phyloP scores from a whole-genome alignment of 768 basidiomycete species.

The Nevesoporus exiguus region DNA sequence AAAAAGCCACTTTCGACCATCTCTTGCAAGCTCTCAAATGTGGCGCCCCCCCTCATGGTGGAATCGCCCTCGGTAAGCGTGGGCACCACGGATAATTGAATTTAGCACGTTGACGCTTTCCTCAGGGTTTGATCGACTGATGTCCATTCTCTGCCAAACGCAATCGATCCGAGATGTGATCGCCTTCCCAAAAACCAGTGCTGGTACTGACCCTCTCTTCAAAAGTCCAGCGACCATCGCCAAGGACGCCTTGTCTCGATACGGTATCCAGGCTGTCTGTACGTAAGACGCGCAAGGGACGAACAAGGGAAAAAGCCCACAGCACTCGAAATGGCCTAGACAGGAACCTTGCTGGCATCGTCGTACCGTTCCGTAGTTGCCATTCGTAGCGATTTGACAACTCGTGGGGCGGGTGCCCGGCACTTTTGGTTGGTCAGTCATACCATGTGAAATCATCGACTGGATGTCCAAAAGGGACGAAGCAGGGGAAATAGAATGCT shows the following conservation, averaged over 20 bases:
- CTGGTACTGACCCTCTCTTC: slow-evolving; percentile 83
- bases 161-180: slow-evolving; percentile 93
- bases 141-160: slow-evolving; percentile 85
- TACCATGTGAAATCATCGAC: not conserved
- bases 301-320: not conserved
- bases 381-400: not conserved
- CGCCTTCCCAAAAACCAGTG: slow-evolving; percentile 90
- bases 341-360: not conserved
- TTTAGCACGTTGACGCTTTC: slow-evolving; percentile 2
- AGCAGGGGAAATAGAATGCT: not conserved
- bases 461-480: not conserved
- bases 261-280: slow-evolving; percentile 48
- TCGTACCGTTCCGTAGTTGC: not conserved
- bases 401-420: not conserved
- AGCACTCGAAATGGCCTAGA: not conserved
- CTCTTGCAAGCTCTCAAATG: slow-evolving; percentile 82
- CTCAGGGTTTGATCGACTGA: slow-evolving; percentile 87
- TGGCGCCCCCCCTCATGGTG: slow-evolving; percentile 95
- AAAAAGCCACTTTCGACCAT: slow-evolving; percentile 76
- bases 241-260: slow-evolving; percentile 54
- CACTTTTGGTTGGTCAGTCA: not conserved
- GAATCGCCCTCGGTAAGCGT: slow-evolving; percentile 80
- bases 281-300: slow-evolving; percentile 8
- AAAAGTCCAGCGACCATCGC: slow-evolving; percentile 72
- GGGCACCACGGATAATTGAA: slow-evolving; percentile 6